Conservation (phyloP, 768 basidiomycete species). For the Fomitopsis pulvina region DNA sequence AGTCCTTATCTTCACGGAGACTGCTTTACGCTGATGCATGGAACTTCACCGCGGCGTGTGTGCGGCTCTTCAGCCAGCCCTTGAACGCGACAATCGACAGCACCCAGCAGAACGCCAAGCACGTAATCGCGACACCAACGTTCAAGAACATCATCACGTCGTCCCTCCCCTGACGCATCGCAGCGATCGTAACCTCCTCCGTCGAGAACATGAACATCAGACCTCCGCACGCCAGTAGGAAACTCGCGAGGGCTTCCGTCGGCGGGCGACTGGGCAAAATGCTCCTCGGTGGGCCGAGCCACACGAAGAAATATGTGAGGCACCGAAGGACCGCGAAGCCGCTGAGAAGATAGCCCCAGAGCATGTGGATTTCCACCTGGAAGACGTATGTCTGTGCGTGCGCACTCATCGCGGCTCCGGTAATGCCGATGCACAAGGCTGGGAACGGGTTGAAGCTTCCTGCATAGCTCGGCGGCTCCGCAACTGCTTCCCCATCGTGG, state of each 20-base stretch:
- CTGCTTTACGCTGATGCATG: slow-evolving; percentile 28
- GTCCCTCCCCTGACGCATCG: slow-evolving; percentile 86
- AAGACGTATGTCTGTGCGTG: slow-evolving; percentile 91
- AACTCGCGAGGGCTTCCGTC: slow-evolving; percentile 83
- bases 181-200: slow-evolving; percentile 84
- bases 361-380: slow-evolving; percentile 84
- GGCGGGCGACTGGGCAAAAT: slow-evolving; percentile 90
- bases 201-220: slow-evolving; percentile 85
- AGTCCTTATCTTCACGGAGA: background rate
- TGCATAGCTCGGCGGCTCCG: slow-evolving; percentile 67
- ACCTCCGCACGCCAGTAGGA: slow-evolving; percentile 85
- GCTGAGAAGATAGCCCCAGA: slow-evolving; percentile 88
- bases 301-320: slow-evolving; percentile 92
- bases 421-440: slow-evolving; percentile 88
- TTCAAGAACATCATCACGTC: slow-evolving; percentile 88
- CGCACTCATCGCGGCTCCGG: slow-evolving; percentile 89
- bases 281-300: slow-evolving; percentile 77
- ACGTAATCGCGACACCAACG: slow-evolving; percentile 79
- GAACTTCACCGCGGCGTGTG: slow-evolving; percentile 24
- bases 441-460: slow-evolving; percentile 90
- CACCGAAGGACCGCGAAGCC: slow-evolving; percentile 75
- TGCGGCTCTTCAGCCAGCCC: slow-evolving; percentile 63
- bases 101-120: slow-evolving; percentile 82
- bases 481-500: slow-evolving; percentile 35
- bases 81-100: slow-evolving; percentile 71